Percentiles rank a stretch among this genome's conserved stretches.
These are phyloP conservation scores for Nowakowskiella sp. DNA, from an alignment of 192 early-diverging fungal genomes.

Conservation along the genomic window DNA sequence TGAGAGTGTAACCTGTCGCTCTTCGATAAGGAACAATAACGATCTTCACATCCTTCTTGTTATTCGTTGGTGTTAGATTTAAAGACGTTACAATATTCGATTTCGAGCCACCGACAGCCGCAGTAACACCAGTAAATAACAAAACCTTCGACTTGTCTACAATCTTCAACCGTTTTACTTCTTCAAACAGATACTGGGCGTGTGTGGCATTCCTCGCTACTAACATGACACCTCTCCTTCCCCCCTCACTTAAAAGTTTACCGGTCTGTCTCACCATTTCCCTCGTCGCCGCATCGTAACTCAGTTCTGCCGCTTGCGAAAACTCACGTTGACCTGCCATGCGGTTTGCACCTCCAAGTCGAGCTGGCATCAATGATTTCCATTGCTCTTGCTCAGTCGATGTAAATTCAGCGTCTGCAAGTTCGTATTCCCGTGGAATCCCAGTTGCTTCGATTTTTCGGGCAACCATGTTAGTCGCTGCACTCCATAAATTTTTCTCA, in stretches of 20 bases:
- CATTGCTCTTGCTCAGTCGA: neutral
- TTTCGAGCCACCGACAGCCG: neutral
- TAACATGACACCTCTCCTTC: neutral
- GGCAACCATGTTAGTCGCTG: constrained; percentile 9
- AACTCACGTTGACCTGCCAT: neutral
- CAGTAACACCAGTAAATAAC: neutral
- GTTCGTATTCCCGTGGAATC: neutral
- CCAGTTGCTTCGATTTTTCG: constrained; percentile 4
- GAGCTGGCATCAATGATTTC: neutral
- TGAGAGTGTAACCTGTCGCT: constrained; percentile 13
- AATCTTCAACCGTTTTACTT: neutral
- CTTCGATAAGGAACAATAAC: constrained; percentile 1
- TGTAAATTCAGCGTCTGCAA: neutral
- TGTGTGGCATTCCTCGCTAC: neutral
- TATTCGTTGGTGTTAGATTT: neutral
- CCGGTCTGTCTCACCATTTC: neutral
- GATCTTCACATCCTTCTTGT: neutral
- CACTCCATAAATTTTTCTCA: constrained; percentile 14
- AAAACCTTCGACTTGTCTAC: neutral
- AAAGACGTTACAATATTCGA: neutral
- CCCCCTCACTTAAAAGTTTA: neutral
- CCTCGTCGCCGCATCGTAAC: neutral
- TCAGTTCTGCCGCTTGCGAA: neutral
- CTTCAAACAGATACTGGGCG: neutral
- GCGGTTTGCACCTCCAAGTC: neutral